Evolutionary conservation across 805 yeast species (phyloP), one percentile per base, ranked within the genome.

Genomic region (Isabelozyma pseudorhagii): DNA sequence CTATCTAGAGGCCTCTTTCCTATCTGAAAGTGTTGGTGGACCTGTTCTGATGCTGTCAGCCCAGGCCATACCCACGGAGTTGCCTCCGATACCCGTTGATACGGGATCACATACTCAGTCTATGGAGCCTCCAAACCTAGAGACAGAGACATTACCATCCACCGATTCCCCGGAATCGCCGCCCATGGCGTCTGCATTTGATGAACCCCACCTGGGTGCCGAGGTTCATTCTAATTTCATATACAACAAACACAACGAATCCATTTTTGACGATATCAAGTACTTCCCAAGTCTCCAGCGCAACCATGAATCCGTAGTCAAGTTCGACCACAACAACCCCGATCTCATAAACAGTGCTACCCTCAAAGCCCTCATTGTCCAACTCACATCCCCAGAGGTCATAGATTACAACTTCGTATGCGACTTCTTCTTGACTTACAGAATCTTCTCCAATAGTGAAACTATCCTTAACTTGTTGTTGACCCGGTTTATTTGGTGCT

Each of bases 371-470:
- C 64, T 85, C 15, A 66, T 85, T 8, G 82, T 81, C 8, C 83
- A 83, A 56, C 63, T 85, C 29, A 85, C 96, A 1, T 81, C 89
- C 9, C 92, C 94, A 5, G 80, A 82, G 50, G 68, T 82, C 5
- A 79, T 93, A 14, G 92, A 90, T 64, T 93, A 93, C 64, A 81
- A 83, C 53, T 76, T 87, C 39, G 71, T 92, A 48, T 81, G 92
- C 44, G 97, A 94, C 69, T 91, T 94, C 64, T 89, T 93, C 64
- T 76, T 93, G 46, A 84, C 96, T 1, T 92, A 82, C 67, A 75
- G 98, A 46, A 77, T 83, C 47, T 91, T 88, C 62, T 70, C 86
- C 38, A 70, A 82, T 14, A 66, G 85, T n/a, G 62, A 70, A 14
- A 78, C 81, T 10, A 74, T 93, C 14, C 68, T 90, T 63, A 78